Conservation (phyloP, 1,284 basidiomycete genomes). For the Afroboletus lepidellus region DNA sequence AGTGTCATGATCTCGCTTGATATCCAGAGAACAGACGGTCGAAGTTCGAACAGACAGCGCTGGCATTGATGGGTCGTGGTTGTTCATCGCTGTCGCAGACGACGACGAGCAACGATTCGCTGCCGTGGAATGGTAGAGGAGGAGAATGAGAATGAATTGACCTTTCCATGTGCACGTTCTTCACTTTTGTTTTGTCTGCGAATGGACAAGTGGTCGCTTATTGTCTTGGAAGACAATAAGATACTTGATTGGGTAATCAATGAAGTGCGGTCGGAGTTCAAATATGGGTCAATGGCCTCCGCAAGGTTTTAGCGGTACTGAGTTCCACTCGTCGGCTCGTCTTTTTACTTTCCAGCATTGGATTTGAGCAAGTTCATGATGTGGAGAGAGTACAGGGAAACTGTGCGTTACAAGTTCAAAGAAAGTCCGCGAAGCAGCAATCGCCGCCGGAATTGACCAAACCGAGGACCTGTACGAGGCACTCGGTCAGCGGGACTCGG, state of each 20-base stretch:
- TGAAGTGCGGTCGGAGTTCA: too few relatives aligned
- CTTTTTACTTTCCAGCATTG: too few relatives aligned
- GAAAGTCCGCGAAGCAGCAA: too few relatives aligned
- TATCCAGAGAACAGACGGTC: slow-evolving; percentile 22
- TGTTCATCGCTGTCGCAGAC: slow-evolving; percentile 33
- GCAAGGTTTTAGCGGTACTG: slow-evolving; percentile 12
- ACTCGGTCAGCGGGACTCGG: too few relatives aligned
- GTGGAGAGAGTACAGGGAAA: too few relatives aligned
- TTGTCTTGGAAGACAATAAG: slow-evolving; percentile 32
- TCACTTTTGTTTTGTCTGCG: slow-evolving; percentile 26
- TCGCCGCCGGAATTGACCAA: too few relatives aligned
- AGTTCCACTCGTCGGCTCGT: too few relatives aligned
- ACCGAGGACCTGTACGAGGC: too few relatives aligned
- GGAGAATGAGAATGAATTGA: slow-evolving; percentile 1
- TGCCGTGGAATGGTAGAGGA: slow-evolving; percentile 2
- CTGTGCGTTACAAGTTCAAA: too few relatives aligned
- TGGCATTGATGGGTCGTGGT: slow-evolving; percentile 25
- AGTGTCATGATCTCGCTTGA: slow-evolving; percentile 14
- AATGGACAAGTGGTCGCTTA: slow-evolving; percentile 10
- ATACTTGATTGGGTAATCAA: slow-evolving; percentile 21
- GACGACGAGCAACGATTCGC: slow-evolving; percentile 26
- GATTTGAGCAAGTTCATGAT: too few relatives aligned
- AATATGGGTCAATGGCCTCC: too few relatives aligned
- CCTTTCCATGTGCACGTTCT: not conserved
- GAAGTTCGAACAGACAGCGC: slow-evolving; percentile 20